Percentiles rank a stretch among this genome's conserved stretches.
These are phyloP conservation scores for Ustilago bromivora DNA, from an alignment of 1,284 basidiomycete genomes.

Conservation along the genomic window DNA sequence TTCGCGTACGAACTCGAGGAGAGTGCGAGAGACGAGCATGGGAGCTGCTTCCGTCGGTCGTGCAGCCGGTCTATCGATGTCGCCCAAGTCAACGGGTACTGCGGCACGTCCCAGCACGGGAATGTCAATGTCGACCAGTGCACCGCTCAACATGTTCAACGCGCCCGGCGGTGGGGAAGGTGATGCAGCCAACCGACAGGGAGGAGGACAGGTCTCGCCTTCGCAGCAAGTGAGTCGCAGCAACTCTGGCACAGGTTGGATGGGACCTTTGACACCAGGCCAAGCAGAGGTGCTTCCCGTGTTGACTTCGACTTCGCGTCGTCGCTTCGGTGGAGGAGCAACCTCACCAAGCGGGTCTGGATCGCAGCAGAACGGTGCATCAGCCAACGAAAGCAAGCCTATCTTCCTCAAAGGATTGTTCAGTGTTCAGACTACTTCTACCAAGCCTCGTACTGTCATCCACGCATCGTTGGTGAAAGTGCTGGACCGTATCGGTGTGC, in stretches of 20 bases:
- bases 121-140: slow-evolving; percentile 41
- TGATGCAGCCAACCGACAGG: slow-evolving; percentile 11
- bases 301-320: slow-evolving; percentile 24
- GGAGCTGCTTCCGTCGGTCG: slow-evolving; percentile 49
- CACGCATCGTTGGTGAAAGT: slow-evolving; percentile 87
- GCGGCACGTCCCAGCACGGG: slow-evolving; percentile 34
- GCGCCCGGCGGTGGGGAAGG: slow-evolving; percentile 10
- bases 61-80: slow-evolving; percentile 46
- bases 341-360: slow-evolving; percentile 5
- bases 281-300: slow-evolving; percentile 50
- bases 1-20: slow-evolving; percentile 17
- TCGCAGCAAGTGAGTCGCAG: slow-evolving; percentile 36
- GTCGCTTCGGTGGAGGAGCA: slow-evolving; percentile 36
- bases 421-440: slow-evolving; percentile 89
- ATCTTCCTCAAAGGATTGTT: slow-evolving; percentile 71
- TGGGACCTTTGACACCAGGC: slow-evolving; percentile 39
- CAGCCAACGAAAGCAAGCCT: slow-evolving; percentile 55
- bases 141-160: slow-evolving; percentile 49
- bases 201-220: slow-evolving; percentile 7
- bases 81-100: slow-evolving; percentile 28
- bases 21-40: slow-evolving; percentile 22
- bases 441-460: slow-evolving; percentile 83
- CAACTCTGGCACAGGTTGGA: slow-evolving; percentile 39
- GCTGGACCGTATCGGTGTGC: slow-evolving; percentile 91
- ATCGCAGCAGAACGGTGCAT: slow-evolving; percentile 14